Evolutionary conservation across 176 grass and related monocot species (phyloP), one percentile per base, ranked within the genome.

Genomic region (Rhynchospora tenuis): DNA sequence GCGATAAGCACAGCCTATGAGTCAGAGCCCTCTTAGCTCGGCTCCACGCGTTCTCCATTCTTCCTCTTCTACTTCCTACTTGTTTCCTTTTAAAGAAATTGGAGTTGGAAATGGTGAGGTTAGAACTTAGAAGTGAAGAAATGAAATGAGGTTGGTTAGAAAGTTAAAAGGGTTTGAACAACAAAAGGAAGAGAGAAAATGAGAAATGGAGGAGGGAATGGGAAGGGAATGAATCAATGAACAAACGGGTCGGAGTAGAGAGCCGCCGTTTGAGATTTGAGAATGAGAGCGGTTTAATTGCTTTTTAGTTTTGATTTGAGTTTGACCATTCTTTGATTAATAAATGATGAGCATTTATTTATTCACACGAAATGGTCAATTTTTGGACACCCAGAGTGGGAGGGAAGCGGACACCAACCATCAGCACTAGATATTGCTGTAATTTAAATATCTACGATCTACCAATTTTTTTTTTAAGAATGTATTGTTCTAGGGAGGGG

Each of bases 1-100:
- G 12, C 84, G 81, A 45, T 64, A 89, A 16, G 61, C 93, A 95
- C 26, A 95, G 84, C 22, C 72, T 81, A 48, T 83, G 73, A 43
- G 83, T 86, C 10, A 95, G 82, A 27, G 82, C 84, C 43, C 83
- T 83, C 83, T 91, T 95, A 58, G 86, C 90, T 69, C 93, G 86
- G 14, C 44, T 88, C 93, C 93, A 95, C 16, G 86, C 85, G 73
- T 59, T 66, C 82, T 87, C 86, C 93, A 95, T 95, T 90, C 57
- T 47, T 44, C 22, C 16, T 28, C 28, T 59, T 33, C 31, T 33
- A 33, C 31, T 31, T 45, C 48, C 13, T 27, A 54, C 72, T 54
- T 26, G 23, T 27, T 64, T 28, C 59, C 14, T 23, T 28, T 16
- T 81, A 29, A 14, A 10, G 50, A 78, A 66, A 43, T 27, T 20